A percentile compares a stretch with the other conserved stretches of the same genome.
Conservation (phyloP, 257 asterid species). For the Leptodermis oblonga region DNA sequence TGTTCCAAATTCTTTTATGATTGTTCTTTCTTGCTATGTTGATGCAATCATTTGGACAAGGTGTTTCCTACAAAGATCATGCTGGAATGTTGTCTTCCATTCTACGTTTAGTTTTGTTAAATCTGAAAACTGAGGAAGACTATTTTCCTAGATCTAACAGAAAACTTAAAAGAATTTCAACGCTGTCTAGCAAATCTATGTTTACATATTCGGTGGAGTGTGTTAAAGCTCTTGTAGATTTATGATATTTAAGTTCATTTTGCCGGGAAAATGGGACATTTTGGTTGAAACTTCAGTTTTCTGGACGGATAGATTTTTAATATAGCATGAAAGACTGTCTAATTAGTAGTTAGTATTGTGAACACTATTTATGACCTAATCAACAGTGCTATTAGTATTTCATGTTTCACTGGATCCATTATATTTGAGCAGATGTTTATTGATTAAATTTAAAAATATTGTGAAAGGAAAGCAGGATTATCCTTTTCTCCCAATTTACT, state of each 20-base stretch:
- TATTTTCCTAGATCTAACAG: no score
- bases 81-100: constrained; percentile 3
- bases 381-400: background rate
- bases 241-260: background rate
- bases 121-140: background rate
- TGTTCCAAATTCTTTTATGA: background rate
- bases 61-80: no score
- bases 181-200: background rate
- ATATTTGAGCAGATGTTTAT: background rate
- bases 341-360: background rate
- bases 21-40: background rate
- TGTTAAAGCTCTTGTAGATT: background rate
- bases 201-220: background rate
- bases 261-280: background rate
- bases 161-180: background rate
- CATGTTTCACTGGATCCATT: background rate
- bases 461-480: no score
- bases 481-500: no score
- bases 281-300: background rate
- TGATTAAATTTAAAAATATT: background rate
- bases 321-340: background rate
- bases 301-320: background rate
- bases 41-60: background rate
- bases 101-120: background rate
- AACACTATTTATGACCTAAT: background rate